Conservation (phyloP, 2,329 filamentous ascomycete genomes). For the Blastomyces gilchristii region DNA sequence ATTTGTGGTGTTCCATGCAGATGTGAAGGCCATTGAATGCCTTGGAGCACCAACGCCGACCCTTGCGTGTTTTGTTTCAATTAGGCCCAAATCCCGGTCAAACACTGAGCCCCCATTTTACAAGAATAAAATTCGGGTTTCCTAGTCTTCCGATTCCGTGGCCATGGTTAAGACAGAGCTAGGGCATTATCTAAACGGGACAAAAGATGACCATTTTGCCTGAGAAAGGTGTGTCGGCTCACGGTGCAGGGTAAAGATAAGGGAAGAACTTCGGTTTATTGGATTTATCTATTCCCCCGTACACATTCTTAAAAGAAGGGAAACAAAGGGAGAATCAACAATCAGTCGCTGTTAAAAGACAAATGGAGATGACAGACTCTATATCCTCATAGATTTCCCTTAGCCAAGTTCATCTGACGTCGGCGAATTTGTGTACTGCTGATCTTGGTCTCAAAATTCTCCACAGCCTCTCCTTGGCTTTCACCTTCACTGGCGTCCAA, state of each 20-base stretch:
- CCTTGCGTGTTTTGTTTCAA: background rate
- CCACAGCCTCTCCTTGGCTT: constrained; percentile 35
- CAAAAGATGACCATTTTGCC: background rate
- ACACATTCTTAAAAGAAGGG: background rate
- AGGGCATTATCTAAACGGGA: background rate
- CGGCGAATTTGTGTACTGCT: constrained; percentile 79
- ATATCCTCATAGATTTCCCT: constrained; percentile 19
- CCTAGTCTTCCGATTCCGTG: background rate
- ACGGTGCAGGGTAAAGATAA: background rate
- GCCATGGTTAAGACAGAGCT: background rate
- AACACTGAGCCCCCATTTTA: background rate
- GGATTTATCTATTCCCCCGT: background rate
- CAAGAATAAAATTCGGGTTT: background rate
- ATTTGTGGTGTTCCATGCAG: background rate
- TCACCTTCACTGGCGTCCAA: constrained; percentile 56
- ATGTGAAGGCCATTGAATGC: background rate
- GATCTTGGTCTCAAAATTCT: constrained; percentile 70
- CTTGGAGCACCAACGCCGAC: background rate
- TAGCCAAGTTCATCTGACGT: constrained; percentile 34
- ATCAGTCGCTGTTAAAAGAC: background rate
- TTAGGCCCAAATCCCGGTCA: background rate
- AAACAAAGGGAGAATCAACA: background rate
- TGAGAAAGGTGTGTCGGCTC: background rate
- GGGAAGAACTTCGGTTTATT: background rate
- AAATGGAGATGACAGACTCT: background rate